Percentiles rank a stretch among this genome's conserved stretches.
Evolutionary conservation across 2,329 filamentous ascomycete genomes (phyloP).

Genomic region (Colletotrichum sp.): DNA sequence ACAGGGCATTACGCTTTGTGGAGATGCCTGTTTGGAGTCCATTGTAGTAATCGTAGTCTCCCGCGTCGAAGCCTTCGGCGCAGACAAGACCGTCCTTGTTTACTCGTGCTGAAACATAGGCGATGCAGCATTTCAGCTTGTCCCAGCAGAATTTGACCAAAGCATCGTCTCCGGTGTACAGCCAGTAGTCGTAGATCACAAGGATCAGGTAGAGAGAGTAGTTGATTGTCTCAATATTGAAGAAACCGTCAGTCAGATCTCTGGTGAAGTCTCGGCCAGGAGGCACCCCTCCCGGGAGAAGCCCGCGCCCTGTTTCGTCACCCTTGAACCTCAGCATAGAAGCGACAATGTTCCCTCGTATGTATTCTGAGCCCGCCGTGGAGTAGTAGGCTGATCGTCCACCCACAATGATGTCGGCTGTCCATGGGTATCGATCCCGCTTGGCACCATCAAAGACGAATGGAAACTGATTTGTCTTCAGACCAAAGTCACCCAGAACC

Average conservation of each 20-base stretch:
- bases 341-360: not conserved
- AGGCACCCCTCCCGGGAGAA: not conserved
- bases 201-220: not conserved
- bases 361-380: not conserved
- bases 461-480: not conserved
- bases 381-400: not conserved
- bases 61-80: not conserved
- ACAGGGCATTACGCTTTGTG: not conserved
- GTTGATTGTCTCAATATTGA: not conserved
- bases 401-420: not conserved
- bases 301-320: not conserved
- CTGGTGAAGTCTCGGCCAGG: not conserved
- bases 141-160: not conserved
- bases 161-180: not conserved
- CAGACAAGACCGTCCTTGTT: not conserved
- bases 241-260: not conserved
- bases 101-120: not conserved
- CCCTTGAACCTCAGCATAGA: not conserved
- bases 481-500: not conserved
- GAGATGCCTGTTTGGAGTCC: not conserved
- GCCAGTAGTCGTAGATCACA: not conserved
- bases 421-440: not conserved
- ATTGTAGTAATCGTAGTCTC: not conserved
- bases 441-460: not conserved
- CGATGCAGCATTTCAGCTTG: not conserved